Base-by-base conservation (phyloP, 2,329 filamentous ascomycete species). In the Aspergillus brasiliensis region DNA sequence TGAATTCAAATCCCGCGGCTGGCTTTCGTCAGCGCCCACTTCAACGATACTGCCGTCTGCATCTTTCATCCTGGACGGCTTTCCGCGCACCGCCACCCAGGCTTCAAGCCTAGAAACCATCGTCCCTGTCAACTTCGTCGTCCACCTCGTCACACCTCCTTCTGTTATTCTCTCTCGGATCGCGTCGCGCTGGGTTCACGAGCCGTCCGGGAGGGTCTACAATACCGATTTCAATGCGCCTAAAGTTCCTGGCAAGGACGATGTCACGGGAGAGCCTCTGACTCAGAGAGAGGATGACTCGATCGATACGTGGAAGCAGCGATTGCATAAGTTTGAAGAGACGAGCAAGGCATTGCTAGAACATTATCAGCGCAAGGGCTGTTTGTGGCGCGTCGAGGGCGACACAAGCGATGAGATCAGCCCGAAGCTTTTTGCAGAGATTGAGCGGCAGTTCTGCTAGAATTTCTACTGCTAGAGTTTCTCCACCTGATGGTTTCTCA, bases 61-160 rank as follows among this genome's bases (percentile, higher is more conserved):
- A 8, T 97, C 92, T 0, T 98, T 97, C 76, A 90, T 99, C 65
- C 89, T 99, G 56, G 95, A 99, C 74, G 95, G 95, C 15, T 99
- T 98, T 77, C 95, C 95, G 2, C 90, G 95, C 65, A 99, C 91
- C 6, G 90, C 91, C 0, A 73, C 81, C 3, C 95, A 99, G 78
- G 95, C 93, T 27, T 76, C 80, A 44, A 88, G 88, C 59, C 84
- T 98, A 51, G 92, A 96, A 73, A 80, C 81, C 48, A 83, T 97
- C 34, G 86, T 98, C 31, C 92, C 94, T n/a, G 93, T 99, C 75
- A 99, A 99, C 77, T 85, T 97, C 62, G 95, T 92, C 51, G 89
- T 97, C 60, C 92, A 91, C 57, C 83, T 98, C 67, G 85, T 89
- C 72, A 98, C 94, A 0, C 95, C 95, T 0, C 86, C 91, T 34